A percentile compares a stretch with the other conserved stretches of the same genome.
phyloP scores from a whole-genome alignment of 345 rosid genomes.

The Orychophragmus violaceus region DNA sequence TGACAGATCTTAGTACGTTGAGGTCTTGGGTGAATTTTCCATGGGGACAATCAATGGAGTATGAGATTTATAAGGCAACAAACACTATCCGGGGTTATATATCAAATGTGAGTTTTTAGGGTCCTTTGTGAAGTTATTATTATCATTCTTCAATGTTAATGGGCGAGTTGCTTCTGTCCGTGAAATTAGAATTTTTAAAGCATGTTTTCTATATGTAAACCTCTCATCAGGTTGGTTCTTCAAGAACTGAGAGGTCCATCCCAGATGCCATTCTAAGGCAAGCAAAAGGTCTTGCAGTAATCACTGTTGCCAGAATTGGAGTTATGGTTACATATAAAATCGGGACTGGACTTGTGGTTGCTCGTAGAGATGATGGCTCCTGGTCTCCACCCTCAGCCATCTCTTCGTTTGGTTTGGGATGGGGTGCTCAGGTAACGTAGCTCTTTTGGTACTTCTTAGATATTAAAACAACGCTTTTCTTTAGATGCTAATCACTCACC shows the following conservation, averaged over 20 bases:
- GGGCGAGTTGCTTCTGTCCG: neutral
- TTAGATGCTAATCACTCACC: neutral
- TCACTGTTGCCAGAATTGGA: conserved; percentile 78
- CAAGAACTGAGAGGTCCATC: conserved; percentile 75
- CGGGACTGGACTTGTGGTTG: conserved; percentile 89
- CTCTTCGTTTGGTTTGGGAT: conserved; percentile 84
- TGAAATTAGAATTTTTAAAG: neutral
- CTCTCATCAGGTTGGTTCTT: conserved; percentile 55
- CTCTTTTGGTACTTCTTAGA: neutral
- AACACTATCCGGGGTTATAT: no score
- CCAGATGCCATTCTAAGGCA: conserved; percentile 67
- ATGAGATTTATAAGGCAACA: no score
- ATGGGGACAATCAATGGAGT: no score
- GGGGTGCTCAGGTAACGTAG: conserved; percentile 89
- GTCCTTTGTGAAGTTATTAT: neutral
- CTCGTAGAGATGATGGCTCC: conserved; percentile 81
- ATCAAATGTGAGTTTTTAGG: conserved; percentile 47
- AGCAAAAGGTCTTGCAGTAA: conserved; percentile 90
- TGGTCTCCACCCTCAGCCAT: conserved; percentile 98
- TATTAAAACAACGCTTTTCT: neutral
- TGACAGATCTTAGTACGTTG: conserved; percentile 90
- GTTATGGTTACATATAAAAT: conserved; percentile 79
- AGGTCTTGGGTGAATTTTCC: no score
- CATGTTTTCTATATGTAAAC: neutral
- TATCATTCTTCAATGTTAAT: neutral